Evolutionary conservation across 139 green algal species (phyloP).

Genomic region (Chlamydomonas schloesseri): DNA sequence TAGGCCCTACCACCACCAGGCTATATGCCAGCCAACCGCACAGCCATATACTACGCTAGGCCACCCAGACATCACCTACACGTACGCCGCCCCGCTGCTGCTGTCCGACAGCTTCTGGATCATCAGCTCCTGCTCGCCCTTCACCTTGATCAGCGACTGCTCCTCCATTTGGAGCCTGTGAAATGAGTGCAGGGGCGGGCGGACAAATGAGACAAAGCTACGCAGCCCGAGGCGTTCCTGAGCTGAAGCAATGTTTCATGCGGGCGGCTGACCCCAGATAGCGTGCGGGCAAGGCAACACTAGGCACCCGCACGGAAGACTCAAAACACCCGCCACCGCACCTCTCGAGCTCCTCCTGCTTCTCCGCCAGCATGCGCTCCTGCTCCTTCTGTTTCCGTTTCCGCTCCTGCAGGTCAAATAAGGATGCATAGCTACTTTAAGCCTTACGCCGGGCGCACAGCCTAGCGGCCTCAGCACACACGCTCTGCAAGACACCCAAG

Average conservation of each 20-base stretch:
- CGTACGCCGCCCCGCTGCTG: conserved; percentile 59
- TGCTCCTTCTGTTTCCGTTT: conserved; percentile 65
- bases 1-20: too few species aligned
- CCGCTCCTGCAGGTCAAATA: conserved; percentile 53
- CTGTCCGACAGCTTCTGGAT: conserved; percentile 73
- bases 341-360: conserved; percentile 76
- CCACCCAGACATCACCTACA: neutral
- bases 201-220: too few species aligned
- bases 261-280: neutral
- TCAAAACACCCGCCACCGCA: conserved; percentile 2
- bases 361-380: conserved; percentile 65
- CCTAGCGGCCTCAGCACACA: too few species aligned
- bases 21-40: too few species aligned
- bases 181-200: too few species aligned
- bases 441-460: neutral
- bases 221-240: too few species aligned
- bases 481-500: too few species aligned
- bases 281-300: too few species aligned
- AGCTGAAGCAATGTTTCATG: too few species aligned
- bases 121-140: conserved; percentile 73
- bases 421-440: neutral
- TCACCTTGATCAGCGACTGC: conserved; percentile 70
- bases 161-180: conserved; percentile 74
- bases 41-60: too few species aligned
- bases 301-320: too few species aligned